Conservation (phyloP, 2,329 filamentous ascomycete species). For the Penicillium italicum region DNA sequence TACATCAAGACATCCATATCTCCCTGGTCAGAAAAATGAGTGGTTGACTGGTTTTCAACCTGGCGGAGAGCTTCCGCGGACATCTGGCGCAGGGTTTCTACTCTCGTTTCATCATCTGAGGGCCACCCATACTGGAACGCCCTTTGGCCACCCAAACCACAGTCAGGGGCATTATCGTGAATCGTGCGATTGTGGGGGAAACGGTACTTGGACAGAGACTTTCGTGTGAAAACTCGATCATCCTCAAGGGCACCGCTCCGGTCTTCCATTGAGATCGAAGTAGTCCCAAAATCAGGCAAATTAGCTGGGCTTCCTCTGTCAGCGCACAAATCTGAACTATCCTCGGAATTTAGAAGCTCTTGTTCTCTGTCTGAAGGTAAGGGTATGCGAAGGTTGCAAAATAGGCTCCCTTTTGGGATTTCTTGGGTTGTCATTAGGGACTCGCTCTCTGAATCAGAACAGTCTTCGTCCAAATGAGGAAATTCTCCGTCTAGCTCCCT, state of each 20-base stretch:
- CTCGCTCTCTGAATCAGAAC: not conserved
- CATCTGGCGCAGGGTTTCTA: not conserved
- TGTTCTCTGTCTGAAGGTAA: not conserved
- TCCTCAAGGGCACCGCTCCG: not conserved
- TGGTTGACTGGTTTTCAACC: not conserved
- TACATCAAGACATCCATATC: not conserved
- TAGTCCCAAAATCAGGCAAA: not conserved
- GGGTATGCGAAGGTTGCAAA: not conserved
- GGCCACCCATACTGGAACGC: not conserved
- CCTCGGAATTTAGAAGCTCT: not conserved
- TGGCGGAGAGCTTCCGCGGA: not conserved
- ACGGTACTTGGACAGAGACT: not conserved
- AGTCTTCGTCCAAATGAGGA: not conserved
- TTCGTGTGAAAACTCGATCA: not conserved
- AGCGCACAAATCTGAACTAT: not conserved
- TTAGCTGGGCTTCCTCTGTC: too few species aligned
- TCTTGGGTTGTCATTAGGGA: not conserved
- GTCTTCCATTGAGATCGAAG: not conserved
- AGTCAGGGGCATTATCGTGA: not conserved
- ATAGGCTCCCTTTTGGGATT: not conserved
- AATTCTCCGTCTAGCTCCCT: not conserved
- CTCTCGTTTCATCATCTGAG: not conserved
- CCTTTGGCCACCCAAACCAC: not conserved
- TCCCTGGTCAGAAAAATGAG: not conserved
- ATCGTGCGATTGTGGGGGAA: too few species aligned